Base-by-base conservation (phyloP, 805 yeast genomes). In the Spencermartinsiella europaea region DNA sequence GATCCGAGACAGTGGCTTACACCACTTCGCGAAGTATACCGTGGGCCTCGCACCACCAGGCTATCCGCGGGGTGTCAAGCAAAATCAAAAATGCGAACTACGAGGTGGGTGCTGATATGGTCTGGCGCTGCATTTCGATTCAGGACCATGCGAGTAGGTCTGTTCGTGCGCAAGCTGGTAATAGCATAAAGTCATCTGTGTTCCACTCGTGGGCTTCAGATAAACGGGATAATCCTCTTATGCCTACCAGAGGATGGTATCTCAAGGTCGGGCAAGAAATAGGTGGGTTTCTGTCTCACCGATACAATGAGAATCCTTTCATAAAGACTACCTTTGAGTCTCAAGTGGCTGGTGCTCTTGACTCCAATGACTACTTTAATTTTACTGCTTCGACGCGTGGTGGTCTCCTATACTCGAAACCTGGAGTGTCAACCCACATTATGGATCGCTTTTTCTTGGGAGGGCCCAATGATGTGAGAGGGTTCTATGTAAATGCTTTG, bases 401-500 rank as follows among this genome's bases (percentile, higher is more conserved):
- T 17, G 52, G 52, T 4, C 20, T 41, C 4, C 34, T 49, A 34
- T 38, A 45, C 34, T 27, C 45, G 3, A 21, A 12, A 5, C 12
- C 14, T n/a, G 20, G 21, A 20, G 17, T 22, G 17, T n/a, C 33
- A n/a, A 46, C 85, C 1, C 90, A 85, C 57, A 59, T 82, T 25
- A 75, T 82, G 60, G 99, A 91, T 63, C 75, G 85, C 53, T 91
- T 90, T 62, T 86, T 81, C 58, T 70, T 85, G 38, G 95, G 96
- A 15, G 96, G 96, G 0, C 76, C 81, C 12, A 75, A 80, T 45
- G 83, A 82, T 45, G 78, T 88, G 22, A 71, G 84, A 47, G 88
- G 90, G 1, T 86, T 84, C 59, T 71, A 76, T 28, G 68, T 75
- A 44, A 82, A 82, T 68, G 78, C 86, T 0, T 62, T 85, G 31